A percentile compares a stretch with the other conserved stretches of the same genome.
These are phyloP conservation scores for Hydnomerulius pinastri DNA, from an alignment of 768 basidiomycete genomes.

Conservation along the genomic window DNA sequence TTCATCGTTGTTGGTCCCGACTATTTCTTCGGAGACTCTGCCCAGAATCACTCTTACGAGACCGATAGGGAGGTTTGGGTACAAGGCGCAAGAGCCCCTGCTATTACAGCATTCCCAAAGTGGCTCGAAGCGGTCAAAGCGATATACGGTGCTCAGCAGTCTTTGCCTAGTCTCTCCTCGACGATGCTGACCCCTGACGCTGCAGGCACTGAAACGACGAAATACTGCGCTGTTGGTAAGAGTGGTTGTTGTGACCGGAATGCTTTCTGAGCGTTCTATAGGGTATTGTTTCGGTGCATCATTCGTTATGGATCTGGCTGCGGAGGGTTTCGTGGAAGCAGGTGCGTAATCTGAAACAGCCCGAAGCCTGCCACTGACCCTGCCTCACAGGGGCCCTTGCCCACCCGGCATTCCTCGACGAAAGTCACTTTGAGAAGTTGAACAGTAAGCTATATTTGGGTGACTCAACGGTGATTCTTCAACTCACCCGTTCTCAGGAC, in stretches of 20 bases:
- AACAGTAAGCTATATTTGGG: constrained; percentile 37
- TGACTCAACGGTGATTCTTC: background rate
- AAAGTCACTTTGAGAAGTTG: constrained; percentile 51
- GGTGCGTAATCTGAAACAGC: constrained; percentile 31
- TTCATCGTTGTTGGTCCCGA: constrained; percentile 60
- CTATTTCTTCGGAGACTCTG: constrained; percentile 55
- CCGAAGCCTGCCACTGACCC: background rate
- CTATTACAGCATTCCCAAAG: constrained; percentile 41
- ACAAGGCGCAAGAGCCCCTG: constrained; percentile 27
- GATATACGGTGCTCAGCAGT: constrained; percentile 40
- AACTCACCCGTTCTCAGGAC: constrained; percentile 6
- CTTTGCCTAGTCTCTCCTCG: background rate
- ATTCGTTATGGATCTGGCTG: constrained; percentile 46
- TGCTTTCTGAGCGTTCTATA: constrained; percentile 15
- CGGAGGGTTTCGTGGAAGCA: constrained; percentile 45
- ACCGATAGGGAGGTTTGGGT: constrained; percentile 43
- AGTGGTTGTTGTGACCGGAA: background rate
- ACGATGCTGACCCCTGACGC: background rate
- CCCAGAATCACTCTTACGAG: constrained; percentile 35
- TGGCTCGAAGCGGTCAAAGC: constrained; percentile 55
- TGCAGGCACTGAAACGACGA: constrained; percentile 32
- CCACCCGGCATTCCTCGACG: constrained; percentile 52
- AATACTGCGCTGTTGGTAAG: constrained; percentile 47
- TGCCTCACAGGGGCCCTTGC: constrained; percentile 44
- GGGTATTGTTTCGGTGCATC: constrained; percentile 62